Percentiles rank a stretch among this genome's conserved stretches.
These are phyloP conservation scores for Salix arbutifolia DNA, from an alignment of 345 rosid species.

Conservation along the genomic window DNA sequence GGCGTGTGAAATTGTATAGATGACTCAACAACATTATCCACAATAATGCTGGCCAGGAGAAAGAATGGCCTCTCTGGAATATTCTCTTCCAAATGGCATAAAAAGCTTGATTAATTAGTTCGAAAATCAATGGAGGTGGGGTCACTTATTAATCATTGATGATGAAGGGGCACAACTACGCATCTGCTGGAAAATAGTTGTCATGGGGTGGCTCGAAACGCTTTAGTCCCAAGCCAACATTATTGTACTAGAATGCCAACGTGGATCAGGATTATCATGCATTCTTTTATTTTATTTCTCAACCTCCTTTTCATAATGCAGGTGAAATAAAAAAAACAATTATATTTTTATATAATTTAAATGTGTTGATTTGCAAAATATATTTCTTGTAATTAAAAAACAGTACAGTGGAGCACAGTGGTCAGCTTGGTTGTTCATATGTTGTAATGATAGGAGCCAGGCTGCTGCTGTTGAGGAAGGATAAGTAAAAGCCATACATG, in stretches of 20 bases:
- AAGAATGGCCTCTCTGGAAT: neutral
- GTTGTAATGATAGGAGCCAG: no score
- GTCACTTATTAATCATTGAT: neutral
- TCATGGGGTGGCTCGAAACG: neutral
- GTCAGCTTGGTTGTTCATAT: neutral
- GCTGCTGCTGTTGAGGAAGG: neutral
- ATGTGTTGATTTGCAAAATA: no score
- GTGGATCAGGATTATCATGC: no score
- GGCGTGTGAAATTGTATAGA: no score
- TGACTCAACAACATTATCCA: neutral
- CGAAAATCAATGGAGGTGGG: neutral
- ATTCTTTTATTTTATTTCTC: no score
- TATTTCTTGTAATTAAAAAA: no score
- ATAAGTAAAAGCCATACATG: neutral
- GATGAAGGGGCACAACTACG: neutral
- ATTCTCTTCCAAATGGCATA: neutral
- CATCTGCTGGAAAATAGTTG: slow-evolving; percentile 7
- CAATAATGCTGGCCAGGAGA: neutral
- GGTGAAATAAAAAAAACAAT: no score
- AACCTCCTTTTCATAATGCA: no score
- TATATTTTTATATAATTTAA: no score
- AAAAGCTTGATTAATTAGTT: neutral
- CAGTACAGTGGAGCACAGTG: neutral
- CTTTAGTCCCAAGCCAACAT: neutral
- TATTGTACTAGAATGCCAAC: neutral